Conservation (phyloP, 768 basidiomycete genomes). For the Hirschioporus abietinus region DNA sequence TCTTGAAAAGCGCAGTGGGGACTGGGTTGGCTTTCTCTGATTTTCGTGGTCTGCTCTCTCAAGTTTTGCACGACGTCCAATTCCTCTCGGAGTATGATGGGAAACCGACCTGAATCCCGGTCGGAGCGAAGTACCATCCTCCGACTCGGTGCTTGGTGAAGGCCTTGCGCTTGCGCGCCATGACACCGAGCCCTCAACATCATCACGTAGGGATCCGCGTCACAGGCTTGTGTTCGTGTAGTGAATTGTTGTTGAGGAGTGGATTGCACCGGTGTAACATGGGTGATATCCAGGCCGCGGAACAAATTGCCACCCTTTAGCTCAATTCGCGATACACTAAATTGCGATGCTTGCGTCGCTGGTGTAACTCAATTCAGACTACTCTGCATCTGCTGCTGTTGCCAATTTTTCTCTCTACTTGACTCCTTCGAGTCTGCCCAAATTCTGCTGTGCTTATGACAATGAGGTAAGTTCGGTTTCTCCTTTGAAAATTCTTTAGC, state of each 20-base stretch:
- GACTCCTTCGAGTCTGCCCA: background rate
- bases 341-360: conserved; percentile 11
- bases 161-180: no score
- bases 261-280: conserved; percentile 17
- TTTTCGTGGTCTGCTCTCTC: conserved; percentile 6
- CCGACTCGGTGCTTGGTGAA: conserved; percentile 7
- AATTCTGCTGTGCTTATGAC: no score
- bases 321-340: conserved; percentile 60
- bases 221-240: background rate
- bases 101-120: background rate
- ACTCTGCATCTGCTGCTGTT: conserved; percentile 52
- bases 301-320: conserved; percentile 43
- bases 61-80: conserved; percentile 15
- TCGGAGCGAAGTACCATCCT: background rate
- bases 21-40: conserved; percentile 33
- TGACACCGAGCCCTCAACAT: conserved; percentile 7
- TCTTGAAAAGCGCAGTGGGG: conserved; percentile 57
- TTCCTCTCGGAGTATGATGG: conserved; percentile 6
- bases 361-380: conserved; percentile 66
- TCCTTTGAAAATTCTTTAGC: no score
- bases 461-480: no score
- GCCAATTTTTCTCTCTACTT: conserved; percentile 27
- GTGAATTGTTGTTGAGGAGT: conserved; percentile 3
- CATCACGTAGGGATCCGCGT: conserved; percentile 10
- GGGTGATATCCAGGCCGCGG: conserved; percentile 16